A percentile compares a stretch with the other conserved stretches of the same genome.
These are phyloP conservation scores for Periconia digitata DNA, from an alignment of 2,329 filamentous ascomycete species.

Conservation along the genomic window DNA sequence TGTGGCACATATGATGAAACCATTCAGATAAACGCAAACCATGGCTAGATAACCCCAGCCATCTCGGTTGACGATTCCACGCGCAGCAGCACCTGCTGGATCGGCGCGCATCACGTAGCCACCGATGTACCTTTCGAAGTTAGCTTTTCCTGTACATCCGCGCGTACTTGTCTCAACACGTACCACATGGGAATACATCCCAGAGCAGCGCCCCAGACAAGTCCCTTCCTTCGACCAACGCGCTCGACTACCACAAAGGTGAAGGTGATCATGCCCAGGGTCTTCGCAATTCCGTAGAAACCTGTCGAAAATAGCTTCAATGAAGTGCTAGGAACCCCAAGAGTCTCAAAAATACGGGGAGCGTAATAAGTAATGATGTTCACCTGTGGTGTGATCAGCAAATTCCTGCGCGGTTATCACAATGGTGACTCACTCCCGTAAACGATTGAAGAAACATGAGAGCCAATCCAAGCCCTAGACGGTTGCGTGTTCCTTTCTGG, in stretches of 20 bases:
- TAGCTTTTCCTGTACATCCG: too few species aligned
- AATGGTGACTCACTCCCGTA: conserved; percentile 26
- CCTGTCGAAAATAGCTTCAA: conserved; percentile 52
- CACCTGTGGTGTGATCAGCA: conserved; percentile 11
- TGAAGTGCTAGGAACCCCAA: conserved; percentile 49
- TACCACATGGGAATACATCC: conserved; percentile 55
- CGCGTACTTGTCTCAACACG: too few species aligned
- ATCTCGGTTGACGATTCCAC: conserved; percentile 46
- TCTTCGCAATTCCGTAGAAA: conserved; percentile 50
- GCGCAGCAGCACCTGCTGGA: conserved; percentile 48
- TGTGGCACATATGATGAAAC: conserved; percentile 53
- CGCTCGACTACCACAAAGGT: conserved; percentile 44
- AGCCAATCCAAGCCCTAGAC: conserved; percentile 42
- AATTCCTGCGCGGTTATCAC: neutral
- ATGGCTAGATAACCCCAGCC: conserved; percentile 57
- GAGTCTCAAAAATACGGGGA: conserved; percentile 42
- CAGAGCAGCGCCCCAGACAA: conserved; percentile 52
- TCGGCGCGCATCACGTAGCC: conserved; percentile 57
- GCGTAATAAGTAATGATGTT: conserved; percentile 43
- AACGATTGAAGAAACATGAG: conserved; percentile 44
- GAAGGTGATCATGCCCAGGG: conserved; percentile 45
- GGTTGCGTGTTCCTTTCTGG: conserved; percentile 42
- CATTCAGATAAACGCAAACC: conserved; percentile 59
- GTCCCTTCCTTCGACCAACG: conserved; percentile 44
- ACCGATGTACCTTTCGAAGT: too few species aligned